Conservation (phyloP, 805 yeast species). For the Lipomyces lipofer region DNA sequence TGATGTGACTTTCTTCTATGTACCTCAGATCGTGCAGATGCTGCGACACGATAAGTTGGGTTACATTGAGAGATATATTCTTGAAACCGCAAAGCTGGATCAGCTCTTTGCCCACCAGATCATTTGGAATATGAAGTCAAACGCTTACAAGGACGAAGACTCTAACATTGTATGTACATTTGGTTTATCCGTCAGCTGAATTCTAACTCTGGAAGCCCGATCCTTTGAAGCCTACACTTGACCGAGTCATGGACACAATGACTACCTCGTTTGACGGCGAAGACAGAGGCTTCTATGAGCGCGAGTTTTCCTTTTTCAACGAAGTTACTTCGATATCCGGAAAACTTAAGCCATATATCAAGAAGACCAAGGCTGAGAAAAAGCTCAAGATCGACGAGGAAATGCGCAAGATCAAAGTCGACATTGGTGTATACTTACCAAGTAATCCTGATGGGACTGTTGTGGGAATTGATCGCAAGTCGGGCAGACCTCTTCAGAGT, state of each 20-base stretch:
- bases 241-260: slow-evolving; percentile 68
- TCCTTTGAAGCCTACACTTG: slow-evolving; percentile 77
- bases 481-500: slow-evolving; percentile 93
- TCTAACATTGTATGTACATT: slow-evolving; percentile 50
- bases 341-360: slow-evolving; percentile 89
- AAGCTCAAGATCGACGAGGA: slow-evolving; percentile 94
- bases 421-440: slow-evolving; percentile 87
- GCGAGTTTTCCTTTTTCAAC: slow-evolving; percentile 84
- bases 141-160: slow-evolving; percentile 87
- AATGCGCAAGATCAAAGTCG: slow-evolving; percentile 73
- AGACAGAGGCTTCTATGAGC: slow-evolving; percentile 69
- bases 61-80: slow-evolving; percentile 80
- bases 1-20: slow-evolving; percentile 88
- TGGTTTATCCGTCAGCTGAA: no score
- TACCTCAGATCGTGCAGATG: slow-evolving; percentile 95
- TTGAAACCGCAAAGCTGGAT: slow-evolving; percentile 88
- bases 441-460: slow-evolving; percentile 96
- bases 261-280: slow-evolving; percentile 56
- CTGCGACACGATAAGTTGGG: slow-evolving; percentile 80
- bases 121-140: slow-evolving; percentile 96
- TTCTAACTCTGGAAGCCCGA: slow-evolving; percentile 53
- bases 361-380: slow-evolving; percentile 93
- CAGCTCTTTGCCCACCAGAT: slow-evolving; percentile 96
- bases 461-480: slow-evolving; percentile 83
- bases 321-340: slow-evolving; percentile 95